These are phyloP conservation scores for Thermothelomyces thermophilus DNA, from an alignment of 2,329 filamentous ascomycete species.

Conservation along the genomic window DNA sequence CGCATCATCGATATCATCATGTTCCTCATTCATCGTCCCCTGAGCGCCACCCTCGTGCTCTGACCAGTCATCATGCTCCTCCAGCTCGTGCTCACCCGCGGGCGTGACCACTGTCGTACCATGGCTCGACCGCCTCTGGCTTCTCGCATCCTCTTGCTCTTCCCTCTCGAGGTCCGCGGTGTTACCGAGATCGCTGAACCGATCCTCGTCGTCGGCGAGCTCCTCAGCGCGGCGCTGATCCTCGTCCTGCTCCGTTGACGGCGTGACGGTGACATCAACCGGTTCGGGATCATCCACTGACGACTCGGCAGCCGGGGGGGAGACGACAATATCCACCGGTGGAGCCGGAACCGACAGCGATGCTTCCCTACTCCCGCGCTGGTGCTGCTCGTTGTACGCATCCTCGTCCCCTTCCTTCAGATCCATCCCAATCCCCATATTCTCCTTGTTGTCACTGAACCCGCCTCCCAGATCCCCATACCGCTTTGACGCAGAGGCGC, in stretches of 20 bases:
- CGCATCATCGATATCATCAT: constrained; percentile 33
- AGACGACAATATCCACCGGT: constrained; percentile 12
- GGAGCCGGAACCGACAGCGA: background rate
- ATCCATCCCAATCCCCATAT: constrained; percentile 22
- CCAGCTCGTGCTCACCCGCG: constrained; percentile 30
- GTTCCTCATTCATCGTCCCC: constrained; percentile 29
- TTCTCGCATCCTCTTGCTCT: constrained; percentile 44
- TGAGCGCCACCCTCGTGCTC: constrained; percentile 14
- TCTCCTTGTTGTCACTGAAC: constrained; percentile 34
- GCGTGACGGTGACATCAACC: background rate
- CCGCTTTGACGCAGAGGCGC: constrained; percentile 32
- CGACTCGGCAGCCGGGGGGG: no score
- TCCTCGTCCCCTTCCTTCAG: constrained; percentile 58
- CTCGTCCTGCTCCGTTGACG: constrained; percentile 1
- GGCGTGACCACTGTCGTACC: constrained; percentile 40
- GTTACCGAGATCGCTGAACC: constrained; percentile 23
- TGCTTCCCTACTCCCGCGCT: constrained; percentile 2
- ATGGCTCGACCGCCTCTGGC: constrained; percentile 41
- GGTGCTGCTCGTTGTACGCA: constrained; percentile 1
- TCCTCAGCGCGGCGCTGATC: constrained; percentile 11
- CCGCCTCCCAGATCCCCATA: constrained; percentile 56
- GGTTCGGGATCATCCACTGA: background rate
- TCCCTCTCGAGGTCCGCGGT: constrained; percentile 25
- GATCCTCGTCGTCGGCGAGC: constrained; percentile 5
- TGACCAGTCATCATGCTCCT: constrained; percentile 24